These are phyloP conservation scores for Tagetes erecta DNA, from an alignment of 129 eudicot genomes.

Conservation along the genomic window DNA sequence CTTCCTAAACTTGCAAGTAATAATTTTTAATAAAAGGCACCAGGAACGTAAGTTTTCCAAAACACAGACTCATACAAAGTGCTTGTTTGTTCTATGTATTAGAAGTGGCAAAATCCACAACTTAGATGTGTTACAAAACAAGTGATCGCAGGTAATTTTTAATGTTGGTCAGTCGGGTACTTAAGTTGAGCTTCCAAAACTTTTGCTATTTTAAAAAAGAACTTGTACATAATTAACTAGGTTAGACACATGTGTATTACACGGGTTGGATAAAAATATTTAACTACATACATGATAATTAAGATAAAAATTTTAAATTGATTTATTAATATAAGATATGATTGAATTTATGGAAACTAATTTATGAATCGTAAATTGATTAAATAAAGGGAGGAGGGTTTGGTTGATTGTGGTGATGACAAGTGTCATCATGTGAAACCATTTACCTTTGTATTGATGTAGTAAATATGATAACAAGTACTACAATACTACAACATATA, in stretches of 20 bases:
- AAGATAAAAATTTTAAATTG: no score
- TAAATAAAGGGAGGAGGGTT: no score
- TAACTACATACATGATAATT: no score
- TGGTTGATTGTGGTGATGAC: no score
- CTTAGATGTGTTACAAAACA: not conserved
- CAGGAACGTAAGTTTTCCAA: not conserved
- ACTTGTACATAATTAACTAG: not conserved
- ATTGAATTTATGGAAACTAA: no score
- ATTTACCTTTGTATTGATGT: no score
- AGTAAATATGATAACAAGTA: not conserved
- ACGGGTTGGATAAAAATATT: no score
- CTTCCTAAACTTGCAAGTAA: constrained; percentile 12
- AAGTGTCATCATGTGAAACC: no score
- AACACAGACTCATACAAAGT: not conserved
- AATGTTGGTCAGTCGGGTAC: not conserved
- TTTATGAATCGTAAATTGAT: no score
- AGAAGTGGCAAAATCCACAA: not conserved
- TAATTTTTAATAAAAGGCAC: not conserved
- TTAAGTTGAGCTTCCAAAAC: not conserved
- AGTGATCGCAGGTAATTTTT: not conserved
- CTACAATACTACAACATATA: not conserved
- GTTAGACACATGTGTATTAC: no score
- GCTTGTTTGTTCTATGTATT: not conserved
- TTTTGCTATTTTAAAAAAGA: not conserved
- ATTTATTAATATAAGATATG: no score